These are phyloP conservation scores for Vaccinium corymbosum DNA, from an alignment of 148 eudicot species.

Conservation along the genomic window DNA sequence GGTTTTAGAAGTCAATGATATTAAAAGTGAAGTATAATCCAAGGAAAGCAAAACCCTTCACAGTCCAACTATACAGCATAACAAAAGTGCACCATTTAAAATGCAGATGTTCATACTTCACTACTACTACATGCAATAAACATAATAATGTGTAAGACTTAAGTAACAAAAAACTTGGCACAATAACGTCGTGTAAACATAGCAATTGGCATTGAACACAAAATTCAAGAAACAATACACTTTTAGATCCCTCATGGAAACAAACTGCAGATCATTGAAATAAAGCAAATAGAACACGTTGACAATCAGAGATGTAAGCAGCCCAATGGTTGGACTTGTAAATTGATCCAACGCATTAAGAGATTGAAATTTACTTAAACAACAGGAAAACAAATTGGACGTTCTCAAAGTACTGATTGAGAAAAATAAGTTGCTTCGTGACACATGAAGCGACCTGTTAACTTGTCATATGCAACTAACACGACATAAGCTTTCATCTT, in stretches of 20 bases:
- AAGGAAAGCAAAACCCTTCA: not conserved
- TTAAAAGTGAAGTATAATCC: not conserved
- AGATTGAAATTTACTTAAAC: not conserved
- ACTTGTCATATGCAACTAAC: not conserved
- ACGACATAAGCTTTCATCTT: slow-evolving; percentile 16
- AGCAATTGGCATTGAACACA: not conserved
- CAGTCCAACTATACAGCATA: not conserved
- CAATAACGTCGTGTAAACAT: not conserved
- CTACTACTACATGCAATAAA: not conserved
- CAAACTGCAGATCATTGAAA: slow-evolving; percentile 1
- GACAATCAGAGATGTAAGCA: too few species aligned
- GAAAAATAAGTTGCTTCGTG: not conserved
- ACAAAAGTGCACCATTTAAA: not conserved
- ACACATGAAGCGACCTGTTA: not conserved
- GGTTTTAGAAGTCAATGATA: not conserved
- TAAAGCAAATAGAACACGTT: not conserved
- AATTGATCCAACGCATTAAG: not conserved
- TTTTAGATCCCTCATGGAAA: not conserved
- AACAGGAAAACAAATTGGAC: not conserved
- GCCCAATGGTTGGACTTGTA: too few species aligned
- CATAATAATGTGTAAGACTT: not conserved
- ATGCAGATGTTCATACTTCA: not conserved
- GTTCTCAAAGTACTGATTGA: slow-evolving; percentile 2
- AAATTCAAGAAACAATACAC: not conserved
- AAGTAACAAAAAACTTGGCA: too few species aligned